Percentiles rank a stretch among this genome's conserved stretches.
Evolutionary conservation across 108 stramenopile species (phyloP).

Genomic region (Fragilariopsis cylindrus): DNA sequence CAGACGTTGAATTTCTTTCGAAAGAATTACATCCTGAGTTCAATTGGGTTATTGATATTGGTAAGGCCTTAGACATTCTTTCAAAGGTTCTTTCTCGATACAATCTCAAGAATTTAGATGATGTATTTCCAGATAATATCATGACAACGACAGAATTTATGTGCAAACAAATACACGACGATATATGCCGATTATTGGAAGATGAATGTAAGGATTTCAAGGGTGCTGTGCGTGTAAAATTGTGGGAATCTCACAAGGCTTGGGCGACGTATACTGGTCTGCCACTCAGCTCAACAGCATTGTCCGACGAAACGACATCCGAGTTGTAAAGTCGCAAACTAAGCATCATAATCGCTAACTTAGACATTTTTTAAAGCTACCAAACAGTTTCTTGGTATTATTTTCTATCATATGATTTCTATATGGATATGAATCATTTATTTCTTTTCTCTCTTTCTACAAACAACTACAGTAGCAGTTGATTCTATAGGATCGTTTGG

Average conservation of each 20-base stretch:
- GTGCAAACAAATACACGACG: slow-evolving; percentile 65
- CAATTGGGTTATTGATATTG: slow-evolving; percentile 97
- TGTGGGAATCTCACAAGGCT: slow-evolving; percentile 94
- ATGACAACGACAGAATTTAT: slow-evolving; percentile 96
- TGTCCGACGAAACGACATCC: background rate
- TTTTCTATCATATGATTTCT: too few species aligned
- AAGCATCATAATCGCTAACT: too few species aligned
- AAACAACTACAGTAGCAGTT: background rate
- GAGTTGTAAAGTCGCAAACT: background rate
- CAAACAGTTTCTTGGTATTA: too few species aligned
- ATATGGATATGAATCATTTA: too few species aligned
- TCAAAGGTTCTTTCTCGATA: slow-evolving; percentile 71
- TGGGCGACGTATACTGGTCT: slow-evolving; percentile 87
- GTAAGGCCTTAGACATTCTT: slow-evolving; percentile 78
- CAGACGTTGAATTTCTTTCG: slow-evolving; percentile 86
- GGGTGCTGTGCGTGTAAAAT: slow-evolving; percentile 82
- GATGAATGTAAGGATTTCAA: slow-evolving; percentile 53
- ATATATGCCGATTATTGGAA: slow-evolving; percentile 29
- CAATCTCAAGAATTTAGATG: slow-evolving; percentile 92
- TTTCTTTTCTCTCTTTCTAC: too few species aligned
- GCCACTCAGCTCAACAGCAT: background rate
- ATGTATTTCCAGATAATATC: slow-evolving; percentile 74
- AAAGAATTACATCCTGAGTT: slow-evolving; percentile 52
- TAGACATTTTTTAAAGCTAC: too few species aligned
- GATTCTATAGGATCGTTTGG: slow-evolving; percentile 3